Evolutionary conservation across 306 rosid species (phyloP).

Genomic region (Casuarina glauca): DNA sequence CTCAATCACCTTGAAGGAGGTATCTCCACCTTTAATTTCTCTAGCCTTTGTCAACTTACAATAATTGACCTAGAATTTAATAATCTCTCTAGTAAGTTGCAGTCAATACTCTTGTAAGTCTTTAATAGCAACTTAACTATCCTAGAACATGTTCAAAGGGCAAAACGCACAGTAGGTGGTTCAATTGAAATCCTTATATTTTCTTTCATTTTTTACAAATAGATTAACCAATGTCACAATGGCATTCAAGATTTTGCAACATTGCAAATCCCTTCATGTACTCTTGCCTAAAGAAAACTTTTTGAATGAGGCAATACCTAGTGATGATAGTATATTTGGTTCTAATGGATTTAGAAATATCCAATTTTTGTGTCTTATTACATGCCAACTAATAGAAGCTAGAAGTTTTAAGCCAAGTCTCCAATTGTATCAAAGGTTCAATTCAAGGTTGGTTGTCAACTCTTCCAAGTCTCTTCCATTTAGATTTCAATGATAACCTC

Average conservation of each 20-base stretch:
- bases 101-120: constrained; percentile 15
- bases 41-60: background rate
- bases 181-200: background rate
- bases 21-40: constrained; percentile 7
- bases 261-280: background rate
- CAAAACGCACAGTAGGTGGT: background rate
- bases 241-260: constrained; percentile 6
- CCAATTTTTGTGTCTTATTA: background rate
- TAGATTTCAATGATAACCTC: background rate
- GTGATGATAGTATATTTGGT: background rate
- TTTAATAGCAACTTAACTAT: background rate
- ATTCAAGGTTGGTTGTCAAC: constrained; percentile 14
- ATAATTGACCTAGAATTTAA: background rate
- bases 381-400: background rate
- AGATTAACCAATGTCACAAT: background rate
- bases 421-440: background rate
- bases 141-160: background rate
- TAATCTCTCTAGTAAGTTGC: background rate
- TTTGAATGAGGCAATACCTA: background rate
- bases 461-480: background rate
- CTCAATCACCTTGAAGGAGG: constrained; percentile 1
- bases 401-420: background rate
- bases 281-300: background rate
- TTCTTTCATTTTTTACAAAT: background rate
- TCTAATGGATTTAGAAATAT: background rate